Evolutionary conservation across 2,329 filamentous ascomycete genomes (phyloP), one percentile per base, ranked within the genome.

Genomic region (Talaromyces sp.): DNA sequence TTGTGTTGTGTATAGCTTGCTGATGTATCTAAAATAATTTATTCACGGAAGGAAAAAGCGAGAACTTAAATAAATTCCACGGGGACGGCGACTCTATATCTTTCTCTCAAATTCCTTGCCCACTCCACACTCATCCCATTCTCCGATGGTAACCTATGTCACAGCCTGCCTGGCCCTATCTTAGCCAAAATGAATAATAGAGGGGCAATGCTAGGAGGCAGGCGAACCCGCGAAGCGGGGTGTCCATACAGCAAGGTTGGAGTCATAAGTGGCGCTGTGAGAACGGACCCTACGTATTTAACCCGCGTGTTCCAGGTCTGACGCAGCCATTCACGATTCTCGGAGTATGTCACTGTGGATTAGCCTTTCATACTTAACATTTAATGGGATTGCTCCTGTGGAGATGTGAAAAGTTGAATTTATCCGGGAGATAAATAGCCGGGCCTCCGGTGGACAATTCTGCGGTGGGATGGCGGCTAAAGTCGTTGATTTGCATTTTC

Each of bases 141-240:
- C 16, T 9, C 37, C 56, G 56, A 58, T 24, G 8, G 6, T 22
- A 59, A 43, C 13, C 37, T 58, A 58, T 43, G 56, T 41, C 33
- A 41, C 56, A 58, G 35, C 16, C 56, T 41, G 19, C 16, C 56
- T 41, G 33, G n/a, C 16, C 16, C 35, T 43, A 59, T 39, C 56
- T 59, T 59, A 59, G 56, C 37, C 56, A 59, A 59, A 59, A 59
- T 45, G 54, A 41, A 39, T n/a, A 31, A 45, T 33, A 19, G 56
- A 59, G 56, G 56, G 56, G 56, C 56, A 59, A 33, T 19, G 9
- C 54, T 39, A 59, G 22, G 8, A 37, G 22, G 56, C 56, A 59
- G 37, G 56, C 56, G n/a, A 59, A 43, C 37, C 37, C 56, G 37
- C 27, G 56, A 45, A 59, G 56, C 56, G 56, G 56, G 56, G 56